phyloP scores from a whole-genome alignment of 768 basidiomycete genomes.

The Paxillus rubicundulus region DNA sequence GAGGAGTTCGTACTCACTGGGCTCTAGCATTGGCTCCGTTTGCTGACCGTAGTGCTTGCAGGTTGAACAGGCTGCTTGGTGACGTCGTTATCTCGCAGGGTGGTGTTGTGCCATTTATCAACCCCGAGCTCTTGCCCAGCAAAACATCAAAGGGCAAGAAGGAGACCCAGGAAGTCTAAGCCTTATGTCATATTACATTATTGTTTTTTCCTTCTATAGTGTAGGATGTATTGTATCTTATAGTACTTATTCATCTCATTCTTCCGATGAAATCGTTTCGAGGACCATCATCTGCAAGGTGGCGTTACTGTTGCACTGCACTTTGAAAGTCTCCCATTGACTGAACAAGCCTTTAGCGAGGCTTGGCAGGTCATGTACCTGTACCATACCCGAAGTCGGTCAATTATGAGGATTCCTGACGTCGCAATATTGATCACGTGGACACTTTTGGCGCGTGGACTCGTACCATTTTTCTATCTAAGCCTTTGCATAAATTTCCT shows the following conservation, averaged over 20 bases:
- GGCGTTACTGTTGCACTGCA: too few relatives aligned
- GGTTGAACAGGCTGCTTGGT: constrained; percentile 40
- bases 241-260: constrained; percentile 28
- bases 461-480: too few relatives aligned
- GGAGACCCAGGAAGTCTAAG: constrained; percentile 45
- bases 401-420: too few relatives aligned
- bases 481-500: neutral
- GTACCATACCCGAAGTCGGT: too few relatives aligned
- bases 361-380: too few relatives aligned
- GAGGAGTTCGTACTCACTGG: constrained; percentile 38
- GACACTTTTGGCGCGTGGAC: neutral
- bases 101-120: constrained; percentile 55
- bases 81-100: constrained; percentile 62
- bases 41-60: constrained; percentile 2
- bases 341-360: too few relatives aligned
- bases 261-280: neutral
- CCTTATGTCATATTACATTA: constrained; percentile 8
- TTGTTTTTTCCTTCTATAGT: constrained; percentile 15
- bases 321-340: too few relatives aligned
- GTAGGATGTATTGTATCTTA: constrained; percentile 34
- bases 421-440: neutral
- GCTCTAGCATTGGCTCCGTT: neutral
- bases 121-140: constrained; percentile 49
- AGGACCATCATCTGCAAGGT: too few relatives aligned
- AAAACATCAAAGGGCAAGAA: constrained; percentile 56